Base-by-base conservation (phyloP, 2,329 filamentous ascomycete species). In the Monosporascus sp. region DNA sequence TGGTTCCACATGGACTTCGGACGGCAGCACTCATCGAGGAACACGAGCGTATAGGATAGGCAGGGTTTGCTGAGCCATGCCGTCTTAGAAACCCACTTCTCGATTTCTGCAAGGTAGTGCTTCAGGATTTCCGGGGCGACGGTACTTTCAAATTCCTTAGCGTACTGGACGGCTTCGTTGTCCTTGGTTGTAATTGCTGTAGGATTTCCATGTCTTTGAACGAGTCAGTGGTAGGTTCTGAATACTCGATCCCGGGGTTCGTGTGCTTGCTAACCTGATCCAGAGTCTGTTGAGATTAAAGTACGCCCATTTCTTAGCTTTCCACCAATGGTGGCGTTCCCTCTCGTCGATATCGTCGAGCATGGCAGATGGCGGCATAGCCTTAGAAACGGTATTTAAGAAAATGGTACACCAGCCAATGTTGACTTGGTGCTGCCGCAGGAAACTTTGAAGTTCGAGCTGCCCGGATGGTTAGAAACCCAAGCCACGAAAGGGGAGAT, bases 281-380 rank as follows among this genome's bases (percentile, higher is more conserved):
- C 94, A 99, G 19, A 99, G 82, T 58, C 94, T 84, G 75, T 99
- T 99, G 63, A 99, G 75, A 72, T 97, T 97, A 66, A 94, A 96
- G 72, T 97, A 99, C 16, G 93, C 89, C 94, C 94, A 97, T 74
- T 99, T 99, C 85, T 97, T 97, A 59, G 92, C 89, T 78, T 97
- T 99, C 93, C 93, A 99, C 93, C 94, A 99, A 71, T 97, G 91
- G 69, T 96, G 92, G 65, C 87, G 83, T 72, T 97, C 94, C 54
- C 94, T 85, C 67, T 97, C 93, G 54, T 90, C 85, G 50, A 87
- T 75, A 55, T 86, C 89, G 55, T 95, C 91, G 54, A 78, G 72
- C 81, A 97, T 86, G 37, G 92, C 87, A 62, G 80, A 85, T 52
- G 88, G 80, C 5, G 94, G 94, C 37, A 89, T 85, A 22, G 86